phyloP scores from a whole-genome alignment of 345 rosid genomes.

The Citrus mangshanensis region DNA sequence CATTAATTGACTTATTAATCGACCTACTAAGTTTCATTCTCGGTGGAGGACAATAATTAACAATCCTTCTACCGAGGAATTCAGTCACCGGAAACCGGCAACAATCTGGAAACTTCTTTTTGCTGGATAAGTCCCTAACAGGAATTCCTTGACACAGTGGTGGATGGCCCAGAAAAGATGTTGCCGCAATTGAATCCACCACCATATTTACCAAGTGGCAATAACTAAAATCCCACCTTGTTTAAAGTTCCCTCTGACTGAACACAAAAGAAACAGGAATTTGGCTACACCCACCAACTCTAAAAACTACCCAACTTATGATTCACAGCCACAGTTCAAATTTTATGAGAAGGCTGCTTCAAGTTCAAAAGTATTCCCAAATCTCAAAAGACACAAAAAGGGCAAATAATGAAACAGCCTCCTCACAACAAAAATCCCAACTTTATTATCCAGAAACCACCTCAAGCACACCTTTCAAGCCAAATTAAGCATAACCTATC shows the following conservation, averaged over 20 bases:
- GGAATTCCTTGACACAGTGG: slow-evolving; percentile 39
- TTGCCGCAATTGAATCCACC: slow-evolving; percentile 60
- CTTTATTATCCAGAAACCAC: slow-evolving; percentile 27
- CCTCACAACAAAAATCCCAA: slow-evolving; percentile 29
- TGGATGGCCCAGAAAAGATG: slow-evolving; percentile 55
- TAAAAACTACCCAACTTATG: slow-evolving; percentile 9
- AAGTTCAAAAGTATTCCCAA: slow-evolving; percentile 12
- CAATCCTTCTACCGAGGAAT: slow-evolving; percentile 35
- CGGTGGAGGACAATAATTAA: slow-evolving; percentile 27
- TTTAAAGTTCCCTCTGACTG: neutral
- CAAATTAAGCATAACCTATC: slow-evolving; percentile 36
- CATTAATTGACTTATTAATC: slow-evolving; percentile 38
- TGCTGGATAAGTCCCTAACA: slow-evolving; percentile 34
- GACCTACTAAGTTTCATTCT: slow-evolving; percentile 29
- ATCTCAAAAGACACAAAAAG: neutral
- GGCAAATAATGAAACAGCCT: slow-evolving; percentile 27
- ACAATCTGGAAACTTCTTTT: slow-evolving; percentile 25
- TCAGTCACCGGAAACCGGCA: slow-evolving; percentile 34
- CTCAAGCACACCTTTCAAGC: slow-evolving; percentile 21
- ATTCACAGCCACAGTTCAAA: slow-evolving; percentile 20
- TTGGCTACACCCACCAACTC: slow-evolving; percentile 5
- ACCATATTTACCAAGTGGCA: slow-evolving; percentile 44
- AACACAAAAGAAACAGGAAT: slow-evolving; percentile 10
- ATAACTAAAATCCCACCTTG: slow-evolving; percentile 6
- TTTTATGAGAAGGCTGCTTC: slow-evolving; percentile 28